A percentile compares a stretch with the other conserved stretches of the same genome.
Evolutionary conservation across 495 filamentous ascomycete genomes (phyloP).

Genomic region (Annulohypoxylon maeteangense): DNA sequence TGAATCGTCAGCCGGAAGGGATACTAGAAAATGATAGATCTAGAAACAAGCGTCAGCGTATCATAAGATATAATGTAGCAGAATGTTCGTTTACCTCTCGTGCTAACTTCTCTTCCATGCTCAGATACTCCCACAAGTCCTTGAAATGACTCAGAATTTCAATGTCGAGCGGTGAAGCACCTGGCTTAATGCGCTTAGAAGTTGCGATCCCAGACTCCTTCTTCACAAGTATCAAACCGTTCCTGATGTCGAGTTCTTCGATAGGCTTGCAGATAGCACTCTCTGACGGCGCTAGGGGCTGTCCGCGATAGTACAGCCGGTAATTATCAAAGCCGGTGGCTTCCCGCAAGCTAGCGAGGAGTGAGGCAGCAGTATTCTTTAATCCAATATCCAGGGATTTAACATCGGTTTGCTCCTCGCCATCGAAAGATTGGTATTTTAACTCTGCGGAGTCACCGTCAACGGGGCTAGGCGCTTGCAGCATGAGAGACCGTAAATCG

Average conservation of each 20-base stretch:
- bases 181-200: slow-evolving; percentile 49
- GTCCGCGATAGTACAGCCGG: slow-evolving; percentile 62
- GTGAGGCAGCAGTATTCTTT: slow-evolving; percentile 73
- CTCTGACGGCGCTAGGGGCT: slow-evolving; percentile 59
- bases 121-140: slow-evolving; percentile 83
- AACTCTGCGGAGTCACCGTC: slow-evolving; percentile 72
- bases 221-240: slow-evolving; percentile 71
- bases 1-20: slow-evolving; percentile 75
- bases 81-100: slow-evolving; percentile 62
- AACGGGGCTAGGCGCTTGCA: slow-evolving; percentile 50
- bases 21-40: slow-evolving; percentile 78
- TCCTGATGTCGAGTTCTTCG: slow-evolving; percentile 67
- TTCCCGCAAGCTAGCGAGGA: slow-evolving; percentile 70
- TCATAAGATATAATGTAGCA: neutral
- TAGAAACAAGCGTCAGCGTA: slow-evolving; percentile 51
- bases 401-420: slow-evolving; percentile 64
- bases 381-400: slow-evolving; percentile 69
- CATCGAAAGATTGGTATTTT: slow-evolving; percentile 78
- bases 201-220: slow-evolving; percentile 51
- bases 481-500: slow-evolving; percentile 57
- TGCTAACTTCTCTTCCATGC: slow-evolving; percentile 77
- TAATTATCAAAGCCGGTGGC: slow-evolving; percentile 78
- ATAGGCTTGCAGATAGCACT: slow-evolving; percentile 62
- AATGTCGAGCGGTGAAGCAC: slow-evolving; percentile 68
- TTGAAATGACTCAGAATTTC: slow-evolving; percentile 88